phyloP scores from a whole-genome alignment of 768 basidiomycete species.

The Naganishia vaughanmartiniae region DNA sequence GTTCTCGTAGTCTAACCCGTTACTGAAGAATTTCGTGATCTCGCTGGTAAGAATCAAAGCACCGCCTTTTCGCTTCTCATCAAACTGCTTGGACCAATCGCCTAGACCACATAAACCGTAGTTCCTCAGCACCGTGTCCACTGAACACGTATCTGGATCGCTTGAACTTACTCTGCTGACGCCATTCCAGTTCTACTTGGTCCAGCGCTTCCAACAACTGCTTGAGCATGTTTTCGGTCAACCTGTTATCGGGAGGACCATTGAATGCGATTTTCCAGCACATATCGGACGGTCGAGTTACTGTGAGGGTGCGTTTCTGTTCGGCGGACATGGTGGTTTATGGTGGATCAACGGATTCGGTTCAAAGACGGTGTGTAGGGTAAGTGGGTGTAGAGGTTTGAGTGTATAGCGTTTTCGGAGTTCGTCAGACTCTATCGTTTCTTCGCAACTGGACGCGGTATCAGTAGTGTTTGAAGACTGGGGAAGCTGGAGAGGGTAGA shows the following conservation, averaged over 20 bases:
- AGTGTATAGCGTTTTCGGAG: too few species aligned
- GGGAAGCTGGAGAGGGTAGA: too few species aligned
- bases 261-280: constrained; percentile 46
- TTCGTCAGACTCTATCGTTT: too few species aligned
- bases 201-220: constrained; percentile 46
- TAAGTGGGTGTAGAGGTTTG: too few species aligned
- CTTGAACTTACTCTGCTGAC: constrained; percentile 31
- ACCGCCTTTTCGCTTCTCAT: constrained; percentile 39
- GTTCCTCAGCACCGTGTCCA: background rate
- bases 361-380: too few species aligned
- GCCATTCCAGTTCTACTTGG: constrained; percentile 51
- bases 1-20: constrained; percentile 52
- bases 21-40: constrained; percentile 49
- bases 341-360: background rate
- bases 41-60: constrained; percentile 47
- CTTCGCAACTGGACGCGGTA: too few species aligned
- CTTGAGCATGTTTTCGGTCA: constrained; percentile 48
- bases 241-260: constrained; percentile 52
- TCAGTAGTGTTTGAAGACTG: too few species aligned
- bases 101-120: background rate
- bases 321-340: background rate
- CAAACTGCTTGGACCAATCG: constrained; percentile 27
- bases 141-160: background rate
- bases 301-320: constrained; percentile 29
- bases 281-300: constrained; percentile 38